Conservation (phyloP, 1,284 basidiomycete species). For the Xerocomus nothofagi region DNA sequence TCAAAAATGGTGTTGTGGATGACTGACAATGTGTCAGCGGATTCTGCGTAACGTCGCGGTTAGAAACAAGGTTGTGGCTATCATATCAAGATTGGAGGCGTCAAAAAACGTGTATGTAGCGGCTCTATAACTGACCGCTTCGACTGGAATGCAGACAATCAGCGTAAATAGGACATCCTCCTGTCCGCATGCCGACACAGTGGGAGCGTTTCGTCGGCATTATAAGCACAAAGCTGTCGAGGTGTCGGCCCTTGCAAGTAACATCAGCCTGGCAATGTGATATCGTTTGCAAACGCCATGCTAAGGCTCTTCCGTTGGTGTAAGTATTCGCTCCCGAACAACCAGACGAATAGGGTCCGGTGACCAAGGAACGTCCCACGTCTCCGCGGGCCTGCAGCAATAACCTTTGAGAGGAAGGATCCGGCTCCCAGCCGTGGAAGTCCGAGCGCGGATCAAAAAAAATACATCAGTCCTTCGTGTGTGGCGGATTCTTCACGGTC, state of each 20-base stretch:
- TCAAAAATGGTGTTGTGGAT: neutral
- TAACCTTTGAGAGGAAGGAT: neutral
- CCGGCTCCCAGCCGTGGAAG: neutral
- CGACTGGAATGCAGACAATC: no score
- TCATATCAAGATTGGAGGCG: neutral
- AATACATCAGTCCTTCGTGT: neutral
- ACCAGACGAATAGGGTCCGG: neutral
- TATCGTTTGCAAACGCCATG: neutral
- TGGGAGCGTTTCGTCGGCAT: neutral
- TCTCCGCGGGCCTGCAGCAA: neutral
- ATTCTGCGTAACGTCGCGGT: neutral
- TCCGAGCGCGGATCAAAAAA: no score
- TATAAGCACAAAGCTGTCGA: neutral
- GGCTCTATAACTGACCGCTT: no score
- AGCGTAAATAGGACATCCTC: neutral
- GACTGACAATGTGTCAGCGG: neutral
- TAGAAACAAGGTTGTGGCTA: neutral
- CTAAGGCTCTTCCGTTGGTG: neutral
- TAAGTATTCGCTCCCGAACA: neutral
- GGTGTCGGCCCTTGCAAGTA: neutral
- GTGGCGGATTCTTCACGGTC: neutral
- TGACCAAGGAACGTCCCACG: neutral
- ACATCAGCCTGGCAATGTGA: neutral
- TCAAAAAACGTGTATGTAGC: neutral
- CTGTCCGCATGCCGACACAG: neutral